A percentile compares a stretch with the other conserved stretches of the same genome.
These are phyloP conservation scores for Russula ochroleuca DNA, from an alignment of 768 basidiomycete species.

Conservation along the genomic window DNA sequence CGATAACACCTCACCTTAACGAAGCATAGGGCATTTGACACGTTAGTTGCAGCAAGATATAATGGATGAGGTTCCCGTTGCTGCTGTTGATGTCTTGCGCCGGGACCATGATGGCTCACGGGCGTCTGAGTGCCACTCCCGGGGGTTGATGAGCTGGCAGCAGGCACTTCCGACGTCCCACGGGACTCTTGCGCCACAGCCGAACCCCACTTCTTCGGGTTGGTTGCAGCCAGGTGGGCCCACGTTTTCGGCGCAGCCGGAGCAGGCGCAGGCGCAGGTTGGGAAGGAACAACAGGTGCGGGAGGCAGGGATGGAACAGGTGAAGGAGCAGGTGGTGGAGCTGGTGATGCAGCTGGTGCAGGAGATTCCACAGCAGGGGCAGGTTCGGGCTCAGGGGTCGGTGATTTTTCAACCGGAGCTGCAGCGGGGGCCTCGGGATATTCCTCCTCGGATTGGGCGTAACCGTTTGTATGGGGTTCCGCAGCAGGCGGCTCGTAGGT, in stretches of 20 bases:
- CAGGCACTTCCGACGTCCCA: slow-evolving; percentile 64
- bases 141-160: slow-evolving; percentile 41
- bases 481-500: slow-evolving; percentile 34
- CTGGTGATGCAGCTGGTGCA: slow-evolving; percentile 32
- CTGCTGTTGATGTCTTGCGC: slow-evolving; percentile 37
- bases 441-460: slow-evolving; percentile 39
- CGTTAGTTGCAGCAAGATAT: slow-evolving; percentile 51
- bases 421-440: slow-evolving; percentile 33
- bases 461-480: slow-evolving; percentile 30
- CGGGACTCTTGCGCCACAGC: slow-evolving; percentile 74
- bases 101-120: slow-evolving; percentile 35
- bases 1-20: slow-evolving; percentile 63
- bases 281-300: slow-evolving; percentile 33
- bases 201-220: slow-evolving; percentile 79
- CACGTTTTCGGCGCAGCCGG: slow-evolving; percentile 70
- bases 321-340: slow-evolving; percentile 31
- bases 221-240: slow-evolving; percentile 87
- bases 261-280: slow-evolving; percentile 41
- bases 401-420: slow-evolving; percentile 33
- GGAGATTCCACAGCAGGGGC: slow-evolving; percentile 30
- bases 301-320: slow-evolving; percentile 30
- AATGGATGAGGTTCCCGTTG: slow-evolving; percentile 45
- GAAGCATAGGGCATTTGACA: slow-evolving; percentile 79
- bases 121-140: slow-evolving; percentile 39
- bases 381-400: slow-evolving; percentile 36